These are phyloP conservation scores for Arthrinium phaeospermum DNA, from an alignment of 2,329 filamentous ascomycete species.

Conservation along the genomic window DNA sequence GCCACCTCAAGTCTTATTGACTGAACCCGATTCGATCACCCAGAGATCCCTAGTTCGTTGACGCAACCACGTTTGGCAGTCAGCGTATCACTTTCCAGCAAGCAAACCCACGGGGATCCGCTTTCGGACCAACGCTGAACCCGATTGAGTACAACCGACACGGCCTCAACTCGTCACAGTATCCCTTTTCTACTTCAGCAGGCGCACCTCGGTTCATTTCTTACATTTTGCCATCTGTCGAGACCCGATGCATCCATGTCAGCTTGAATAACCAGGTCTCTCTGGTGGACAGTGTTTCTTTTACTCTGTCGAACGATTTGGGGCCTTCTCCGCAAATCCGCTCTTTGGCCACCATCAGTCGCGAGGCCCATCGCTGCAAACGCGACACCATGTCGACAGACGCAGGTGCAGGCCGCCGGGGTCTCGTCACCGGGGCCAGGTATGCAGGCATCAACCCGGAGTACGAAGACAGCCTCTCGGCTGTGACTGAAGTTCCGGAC, in stretches of 20 bases:
- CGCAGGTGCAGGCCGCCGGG: neutral
- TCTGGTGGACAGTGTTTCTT: neutral
- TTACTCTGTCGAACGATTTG: neutral
- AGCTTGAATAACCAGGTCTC: neutral
- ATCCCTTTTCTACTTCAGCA: neutral
- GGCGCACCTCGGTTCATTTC: neutral
- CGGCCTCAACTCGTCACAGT: neutral
- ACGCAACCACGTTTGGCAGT: neutral
- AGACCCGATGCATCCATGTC: neutral
- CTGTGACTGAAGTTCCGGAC: constrained; percentile 37
- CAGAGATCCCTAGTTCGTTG: neutral
- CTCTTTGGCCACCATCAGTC: neutral
- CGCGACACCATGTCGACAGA: neutral
- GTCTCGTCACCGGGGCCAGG: constrained; percentile 30
- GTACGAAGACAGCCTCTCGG: constrained; percentile 41
- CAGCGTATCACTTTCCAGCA: neutral
- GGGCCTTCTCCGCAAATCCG: neutral
- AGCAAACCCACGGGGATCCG: neutral
- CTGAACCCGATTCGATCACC: neutral
- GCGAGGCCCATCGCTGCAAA: neutral
- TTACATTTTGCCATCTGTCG: neutral
- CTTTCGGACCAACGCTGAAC: constrained; percentile 9
- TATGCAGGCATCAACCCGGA: constrained; percentile 45
- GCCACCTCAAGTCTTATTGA: neutral
- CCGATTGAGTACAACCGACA: neutral